These are phyloP conservation scores for Tetrahymena malaccensis DNA, from an alignment of 73 alveolate species.

Conservation along the genomic window DNA sequence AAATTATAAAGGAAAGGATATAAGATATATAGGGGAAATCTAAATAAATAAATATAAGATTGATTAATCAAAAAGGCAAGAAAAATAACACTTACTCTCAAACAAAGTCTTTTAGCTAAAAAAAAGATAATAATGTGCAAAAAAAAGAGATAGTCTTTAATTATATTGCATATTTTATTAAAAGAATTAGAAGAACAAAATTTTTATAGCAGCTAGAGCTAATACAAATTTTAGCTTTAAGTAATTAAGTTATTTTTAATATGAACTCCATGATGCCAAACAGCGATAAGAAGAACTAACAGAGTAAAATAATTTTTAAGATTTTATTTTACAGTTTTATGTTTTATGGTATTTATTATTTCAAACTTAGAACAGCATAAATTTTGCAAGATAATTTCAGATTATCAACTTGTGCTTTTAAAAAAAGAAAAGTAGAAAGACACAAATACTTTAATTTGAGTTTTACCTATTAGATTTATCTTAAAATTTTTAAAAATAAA, in stretches of 20 bases:
- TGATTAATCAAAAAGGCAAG: neutral
- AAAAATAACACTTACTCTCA: neutral
- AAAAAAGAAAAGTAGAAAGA: neutral
- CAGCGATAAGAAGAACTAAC: neutral
- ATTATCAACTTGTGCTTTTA: neutral
- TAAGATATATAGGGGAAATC: neutral
- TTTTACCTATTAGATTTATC: neutral
- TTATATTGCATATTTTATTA: neutral
- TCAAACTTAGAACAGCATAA: neutral
- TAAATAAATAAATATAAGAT: neutral
- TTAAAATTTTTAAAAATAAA: too few relatives aligned
- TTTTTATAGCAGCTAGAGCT: neutral
- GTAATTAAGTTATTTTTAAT: neutral
- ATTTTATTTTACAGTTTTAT: too few relatives aligned
- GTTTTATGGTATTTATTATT: too few relatives aligned
- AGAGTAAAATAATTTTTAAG: neutral
- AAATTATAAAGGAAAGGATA: neutral
- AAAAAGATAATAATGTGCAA: neutral
- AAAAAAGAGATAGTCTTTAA: neutral
- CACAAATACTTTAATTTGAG: neutral
- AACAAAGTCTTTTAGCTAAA: neutral
- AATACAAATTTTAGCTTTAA: neutral
- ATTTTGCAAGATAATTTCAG: neutral
- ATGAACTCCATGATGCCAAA: neutral
- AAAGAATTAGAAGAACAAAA: neutral